A percentile compares a stretch with the other conserved stretches of the same genome.
Conservation (phyloP, 257 asterid species). For the Penstemon davidsonii region DNA sequence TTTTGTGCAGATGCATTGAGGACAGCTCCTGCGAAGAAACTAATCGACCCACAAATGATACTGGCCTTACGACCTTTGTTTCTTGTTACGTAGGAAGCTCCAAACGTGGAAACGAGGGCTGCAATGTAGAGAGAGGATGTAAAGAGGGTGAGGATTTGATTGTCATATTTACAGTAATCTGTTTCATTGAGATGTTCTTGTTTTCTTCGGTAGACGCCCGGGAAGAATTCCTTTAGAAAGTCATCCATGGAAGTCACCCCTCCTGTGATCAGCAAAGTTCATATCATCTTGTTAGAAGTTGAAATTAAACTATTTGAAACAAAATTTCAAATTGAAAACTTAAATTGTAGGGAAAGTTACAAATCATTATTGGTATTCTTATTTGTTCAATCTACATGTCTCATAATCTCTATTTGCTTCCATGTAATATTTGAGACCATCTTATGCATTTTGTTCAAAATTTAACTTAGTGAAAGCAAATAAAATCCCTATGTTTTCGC, state of each 20-base stretch:
- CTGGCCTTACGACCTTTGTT: conserved; percentile 59
- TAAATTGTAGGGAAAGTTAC: too few species aligned
- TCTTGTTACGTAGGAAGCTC: conserved; percentile 63
- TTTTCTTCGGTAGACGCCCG: conserved; percentile 52
- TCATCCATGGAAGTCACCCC: conserved; percentile 91
- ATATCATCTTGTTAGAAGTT: background rate
- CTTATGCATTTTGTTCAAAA: too few species aligned
- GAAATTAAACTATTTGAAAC: too few species aligned
- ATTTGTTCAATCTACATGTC: too few species aligned
- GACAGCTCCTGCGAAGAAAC: conserved; percentile 66
- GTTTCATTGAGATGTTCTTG: conserved; percentile 57
- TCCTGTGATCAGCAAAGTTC: conserved; percentile 36
- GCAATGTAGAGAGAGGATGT: conserved; percentile 79
- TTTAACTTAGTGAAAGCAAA: too few species aligned
- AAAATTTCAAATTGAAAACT: too few species aligned
- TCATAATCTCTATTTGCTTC: too few species aligned
- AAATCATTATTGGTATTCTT: too few species aligned
- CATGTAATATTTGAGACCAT: too few species aligned
- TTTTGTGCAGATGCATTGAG: conserved; percentile 63
- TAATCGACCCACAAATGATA: conserved; percentile 62
- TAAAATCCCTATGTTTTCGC: too few species aligned
- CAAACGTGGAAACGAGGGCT: conserved; percentile 63
- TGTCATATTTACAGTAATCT: conserved; percentile 79
- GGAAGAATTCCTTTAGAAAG: conserved; percentile 69
- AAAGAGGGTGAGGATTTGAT: conserved; percentile 70